Percentiles rank a stretch among this genome's conserved stretches.
phyloP scores from a whole-genome alignment of 495 filamentous ascomycete species.

The Amorphotheca resinae region DNA sequence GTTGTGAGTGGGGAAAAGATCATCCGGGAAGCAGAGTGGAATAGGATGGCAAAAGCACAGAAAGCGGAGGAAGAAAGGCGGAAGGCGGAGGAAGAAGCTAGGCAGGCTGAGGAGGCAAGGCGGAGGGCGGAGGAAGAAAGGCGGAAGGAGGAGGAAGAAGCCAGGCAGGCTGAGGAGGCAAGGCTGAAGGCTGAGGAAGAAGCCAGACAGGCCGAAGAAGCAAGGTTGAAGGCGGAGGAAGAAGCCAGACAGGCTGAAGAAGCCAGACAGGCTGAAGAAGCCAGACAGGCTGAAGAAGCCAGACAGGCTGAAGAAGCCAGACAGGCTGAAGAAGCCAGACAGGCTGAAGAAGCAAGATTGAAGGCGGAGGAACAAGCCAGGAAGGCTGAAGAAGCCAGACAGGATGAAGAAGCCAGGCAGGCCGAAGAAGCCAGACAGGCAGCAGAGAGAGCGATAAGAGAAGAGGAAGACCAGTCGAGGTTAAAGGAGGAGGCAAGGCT shows the following conservation, averaged over 20 bases:
- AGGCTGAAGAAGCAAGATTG: background rate
- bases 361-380: constrained; percentile 14
- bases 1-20: constrained; percentile 24
- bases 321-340: constrained; percentile 5
- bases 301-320: background rate
- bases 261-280: constrained; percentile 2
- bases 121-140: background rate
- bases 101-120: background rate
- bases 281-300: constrained; percentile 4
- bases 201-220: constrained; percentile 4
- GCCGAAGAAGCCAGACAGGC: background rate
- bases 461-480: background rate
- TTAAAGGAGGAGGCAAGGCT: background rate
- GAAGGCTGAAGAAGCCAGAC: constrained; percentile 13
- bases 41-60: constrained; percentile 7
- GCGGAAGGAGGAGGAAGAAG: background rate
- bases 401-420: constrained; percentile 17
- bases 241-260: constrained; percentile 13
- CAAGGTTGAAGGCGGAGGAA: constrained; percentile 22
- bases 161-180: background rate
- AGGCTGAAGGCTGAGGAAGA: background rate
- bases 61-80: constrained; percentile 16
- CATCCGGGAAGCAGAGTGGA: constrained; percentile 18
- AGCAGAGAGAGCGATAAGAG: background rate
- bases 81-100: constrained; percentile 23